Evolutionary conservation across 208 protist species (phyloP).

Genomic region (Novymonas esmeraldas): DNA sequence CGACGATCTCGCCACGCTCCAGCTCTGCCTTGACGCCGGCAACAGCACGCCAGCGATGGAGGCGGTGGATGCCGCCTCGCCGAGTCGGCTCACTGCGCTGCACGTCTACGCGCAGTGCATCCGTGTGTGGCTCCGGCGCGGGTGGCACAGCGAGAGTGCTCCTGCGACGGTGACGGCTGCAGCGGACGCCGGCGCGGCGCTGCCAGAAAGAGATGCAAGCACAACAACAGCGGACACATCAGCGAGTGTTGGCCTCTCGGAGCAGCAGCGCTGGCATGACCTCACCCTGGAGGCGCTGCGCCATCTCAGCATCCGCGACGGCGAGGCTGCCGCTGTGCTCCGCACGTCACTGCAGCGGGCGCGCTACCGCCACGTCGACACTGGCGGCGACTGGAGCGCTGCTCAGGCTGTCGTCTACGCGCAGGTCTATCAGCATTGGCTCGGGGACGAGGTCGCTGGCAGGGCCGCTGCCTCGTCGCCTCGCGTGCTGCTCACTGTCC

Average conservation of each 20-base stretch:
- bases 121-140: slow-evolving; percentile 15
- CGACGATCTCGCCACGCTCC: slow-evolving; percentile 25
- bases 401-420: slow-evolving; percentile 27
- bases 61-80: background rate
- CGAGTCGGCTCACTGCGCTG: slow-evolving; percentile 14
- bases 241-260: too few relatives aligned
- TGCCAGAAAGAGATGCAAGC: too few relatives aligned
- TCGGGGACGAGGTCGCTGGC: slow-evolving; percentile 10
- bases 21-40: slow-evolving; percentile 12
- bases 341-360: slow-evolving; percentile 8
- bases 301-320: slow-evolving; percentile 9
- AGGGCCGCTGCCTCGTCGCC: background rate
- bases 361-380: slow-evolving; percentile 20
- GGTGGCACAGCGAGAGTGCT: too few relatives aligned
- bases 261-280: slow-evolving; percentile 5
- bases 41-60: background rate
- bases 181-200: too few relatives aligned
- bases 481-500: slow-evolving; percentile 11
- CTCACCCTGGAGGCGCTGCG: slow-evolving; percentile 16
- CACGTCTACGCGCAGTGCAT: slow-evolving; percentile 30
- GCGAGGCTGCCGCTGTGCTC: slow-evolving; percentile 9
- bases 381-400: slow-evolving; percentile 21
- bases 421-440: slow-evolving; percentile 16
- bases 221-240: background rate
- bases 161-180: too few relatives aligned